Evolutionary conservation across 345 rosid species (phyloP), one percentile per base, ranked within the genome.

Genomic region (Syzygium jambos): DNA sequence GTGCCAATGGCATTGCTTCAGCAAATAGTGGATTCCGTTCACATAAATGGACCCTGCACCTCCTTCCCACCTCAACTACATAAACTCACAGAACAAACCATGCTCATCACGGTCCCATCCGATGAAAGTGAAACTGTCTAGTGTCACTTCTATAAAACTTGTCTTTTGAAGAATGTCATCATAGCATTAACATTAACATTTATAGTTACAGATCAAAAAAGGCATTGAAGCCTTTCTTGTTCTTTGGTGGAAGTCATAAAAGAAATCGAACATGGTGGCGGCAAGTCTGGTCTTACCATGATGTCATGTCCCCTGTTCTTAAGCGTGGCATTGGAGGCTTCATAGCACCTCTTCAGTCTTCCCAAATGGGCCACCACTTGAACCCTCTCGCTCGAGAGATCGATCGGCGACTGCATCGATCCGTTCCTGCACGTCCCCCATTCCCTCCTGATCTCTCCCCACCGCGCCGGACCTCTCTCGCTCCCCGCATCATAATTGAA

Each of bases 261-360:
- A 38, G 82, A 73, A 43, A 73, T 21, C 4, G 49, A 68, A 73
- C 15, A 9, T 19, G 49, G 82, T 19, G 49, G 38, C 15, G 10
- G 49, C 5, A 27, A 73, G 25, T 41, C 82, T 21, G 34, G 43
- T 41, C 34, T 23, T 92, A 97, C 99, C 99, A 91, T 93, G 91
- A 95, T 94, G 85, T 97, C 99, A 89, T 94, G 98, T 86, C 99
- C 99, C 77, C 98, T 93, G 84, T 97, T 97, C 88, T 10, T 93
- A 15, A 97, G 95, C 21, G 92, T 93, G 85, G 96, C 93, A 73
- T 92, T 92, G 34, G 92, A 80, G 8, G 96, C 93, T 86, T 89
- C 89, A 85, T 97, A 95, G 84, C 87, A 87, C 89, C 93, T 91
- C 6, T 63, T 92, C 46, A 97, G 94, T 77, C 90, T 90, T 55